These are phyloP conservation scores for Colletotrichum agaves DNA, from an alignment of 2,329 filamentous ascomycete species.

Conservation along the genomic window DNA sequence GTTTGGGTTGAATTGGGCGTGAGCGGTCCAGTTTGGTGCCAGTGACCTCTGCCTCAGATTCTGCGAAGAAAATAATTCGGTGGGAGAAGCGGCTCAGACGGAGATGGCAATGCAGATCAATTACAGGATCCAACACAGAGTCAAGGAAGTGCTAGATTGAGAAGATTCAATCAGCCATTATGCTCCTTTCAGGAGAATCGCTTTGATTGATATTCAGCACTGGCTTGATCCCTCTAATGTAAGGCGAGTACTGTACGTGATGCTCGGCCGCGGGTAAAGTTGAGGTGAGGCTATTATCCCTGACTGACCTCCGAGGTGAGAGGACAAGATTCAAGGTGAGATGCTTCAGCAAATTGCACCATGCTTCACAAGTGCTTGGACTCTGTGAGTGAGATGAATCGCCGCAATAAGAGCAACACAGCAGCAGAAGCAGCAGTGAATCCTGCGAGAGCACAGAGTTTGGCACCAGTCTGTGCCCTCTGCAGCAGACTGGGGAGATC, in stretches of 20 bases:
- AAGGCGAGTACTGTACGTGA: not conserved
- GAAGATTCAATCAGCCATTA: not conserved
- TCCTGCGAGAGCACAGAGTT: slow-evolving; percentile 36
- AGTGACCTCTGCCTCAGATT: too few relatives aligned
- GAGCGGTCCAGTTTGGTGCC: not conserved
- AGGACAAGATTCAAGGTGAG: not conserved
- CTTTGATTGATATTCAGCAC: not conserved
- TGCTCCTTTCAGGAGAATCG: not conserved
- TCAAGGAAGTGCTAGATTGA: slow-evolving; percentile 4
- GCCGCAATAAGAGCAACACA: not conserved
- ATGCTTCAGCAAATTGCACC: not conserved
- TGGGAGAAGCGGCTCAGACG: not conserved
- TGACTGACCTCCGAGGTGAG: not conserved
- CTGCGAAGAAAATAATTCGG: too few relatives aligned
- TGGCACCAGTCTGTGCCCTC: slow-evolving; percentile 35
- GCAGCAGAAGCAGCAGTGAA: too few relatives aligned
- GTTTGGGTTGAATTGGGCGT: too few relatives aligned
- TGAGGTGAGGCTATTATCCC: not conserved
- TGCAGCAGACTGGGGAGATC: slow-evolving; percentile 5
- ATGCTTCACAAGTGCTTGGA: slow-evolving; percentile 12
- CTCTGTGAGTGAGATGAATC: slow-evolving; percentile 7
- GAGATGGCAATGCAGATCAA: not conserved
- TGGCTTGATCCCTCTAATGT: not conserved
- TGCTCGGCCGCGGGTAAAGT: not conserved
- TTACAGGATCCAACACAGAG: not conserved